Conservation (phyloP, 352 stramenopile genomes). For the Phytophthora megakarya region DNA sequence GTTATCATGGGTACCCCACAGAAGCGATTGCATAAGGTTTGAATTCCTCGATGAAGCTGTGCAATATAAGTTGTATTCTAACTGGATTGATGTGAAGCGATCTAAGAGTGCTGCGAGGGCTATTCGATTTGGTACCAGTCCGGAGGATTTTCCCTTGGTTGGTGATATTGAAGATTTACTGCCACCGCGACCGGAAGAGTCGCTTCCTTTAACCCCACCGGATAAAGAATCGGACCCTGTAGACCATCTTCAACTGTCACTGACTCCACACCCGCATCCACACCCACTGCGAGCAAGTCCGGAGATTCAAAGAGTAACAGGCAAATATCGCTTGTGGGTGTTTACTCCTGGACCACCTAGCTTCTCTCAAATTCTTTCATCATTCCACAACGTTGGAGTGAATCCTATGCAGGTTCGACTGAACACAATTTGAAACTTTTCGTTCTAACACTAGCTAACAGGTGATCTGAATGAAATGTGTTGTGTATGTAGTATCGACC, state of each 20-base stretch:
- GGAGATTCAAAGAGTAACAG: constrained; percentile 5
- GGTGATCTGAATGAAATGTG: neutral
- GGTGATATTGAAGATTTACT: constrained; percentile 72
- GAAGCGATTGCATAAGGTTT: constrained; percentile 36
- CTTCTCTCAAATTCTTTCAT: constrained; percentile 46
- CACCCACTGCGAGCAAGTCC: constrained; percentile 22
- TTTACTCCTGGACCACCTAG: constrained; percentile 50
- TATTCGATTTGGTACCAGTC: constrained; percentile 22
- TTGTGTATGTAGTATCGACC: constrained; percentile 45
- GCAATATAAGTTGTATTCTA: neutral
- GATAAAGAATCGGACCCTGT: constrained; percentile 59
- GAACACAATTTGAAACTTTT: neutral
- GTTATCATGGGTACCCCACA: constrained; percentile 28
- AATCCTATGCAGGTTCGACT: constrained; percentile 43
- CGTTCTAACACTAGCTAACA: neutral
- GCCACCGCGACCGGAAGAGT: constrained; percentile 45
- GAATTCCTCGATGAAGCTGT: neutral
- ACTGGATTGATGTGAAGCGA: constrained; percentile 22
- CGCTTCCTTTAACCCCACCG: constrained; percentile 14
- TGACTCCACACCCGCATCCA: constrained; percentile 61
- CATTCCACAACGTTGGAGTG: constrained; percentile 51
- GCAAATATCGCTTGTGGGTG: constrained; percentile 49
- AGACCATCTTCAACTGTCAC: constrained; percentile 43
- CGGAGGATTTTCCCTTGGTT: constrained; percentile 48
- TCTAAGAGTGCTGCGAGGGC: constrained; percentile 18